phyloP scores from a whole-genome alignment of 371 early-diverging fungal species.

The Haplosporangium sp. region DNA sequence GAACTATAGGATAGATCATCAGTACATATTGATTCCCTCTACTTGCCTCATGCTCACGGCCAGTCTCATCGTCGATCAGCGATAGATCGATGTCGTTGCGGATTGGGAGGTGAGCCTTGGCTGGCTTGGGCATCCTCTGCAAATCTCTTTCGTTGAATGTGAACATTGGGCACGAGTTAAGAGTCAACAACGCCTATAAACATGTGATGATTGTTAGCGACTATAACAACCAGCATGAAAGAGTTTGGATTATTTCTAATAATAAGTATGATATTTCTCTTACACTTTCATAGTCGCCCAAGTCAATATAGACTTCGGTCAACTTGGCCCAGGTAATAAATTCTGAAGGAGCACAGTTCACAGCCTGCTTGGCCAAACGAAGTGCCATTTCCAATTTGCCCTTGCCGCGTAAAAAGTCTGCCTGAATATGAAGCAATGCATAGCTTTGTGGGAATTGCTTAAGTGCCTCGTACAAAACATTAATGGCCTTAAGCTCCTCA shows the following conservation, averaged over 20 bases:
- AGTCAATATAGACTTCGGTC: conserved; percentile 89
- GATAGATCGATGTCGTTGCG: conserved; percentile 73
- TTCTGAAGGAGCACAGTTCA: conserved; percentile 94
- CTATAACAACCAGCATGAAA: too few relatives aligned
- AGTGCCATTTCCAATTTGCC: conserved; percentile 81
- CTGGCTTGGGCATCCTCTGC: conserved; percentile 92
- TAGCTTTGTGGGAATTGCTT: conserved; percentile 85
- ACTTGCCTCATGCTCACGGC: conserved; percentile 76
- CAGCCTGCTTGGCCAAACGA: conserved; percentile 90
- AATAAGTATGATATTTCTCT: conserved; percentile 7
- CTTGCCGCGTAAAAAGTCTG: conserved; percentile 76
- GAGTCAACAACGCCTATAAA: conserved; percentile 84
- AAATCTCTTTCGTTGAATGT: conserved; percentile 90
- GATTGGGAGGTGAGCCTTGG: conserved; percentile 83
- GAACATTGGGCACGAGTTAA: conserved; percentile 98
- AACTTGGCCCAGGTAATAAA: conserved; percentile 95
- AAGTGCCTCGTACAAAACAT: conserved; percentile 83
- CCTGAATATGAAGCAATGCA: conserved; percentile 86
- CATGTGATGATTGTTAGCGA: background rate
- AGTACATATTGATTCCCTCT: background rate
- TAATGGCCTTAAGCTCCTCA: conserved; percentile 92
- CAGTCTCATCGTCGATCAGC: conserved; percentile 80
- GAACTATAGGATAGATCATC: background rate
- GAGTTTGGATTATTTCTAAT: background rate
- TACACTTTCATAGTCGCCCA: conserved; percentile 86